Evolutionary conservation across 768 basidiomycete genomes (phyloP), one percentile per base, ranked within the genome.

Genomic region (Hemileccinum impolitum): DNA sequence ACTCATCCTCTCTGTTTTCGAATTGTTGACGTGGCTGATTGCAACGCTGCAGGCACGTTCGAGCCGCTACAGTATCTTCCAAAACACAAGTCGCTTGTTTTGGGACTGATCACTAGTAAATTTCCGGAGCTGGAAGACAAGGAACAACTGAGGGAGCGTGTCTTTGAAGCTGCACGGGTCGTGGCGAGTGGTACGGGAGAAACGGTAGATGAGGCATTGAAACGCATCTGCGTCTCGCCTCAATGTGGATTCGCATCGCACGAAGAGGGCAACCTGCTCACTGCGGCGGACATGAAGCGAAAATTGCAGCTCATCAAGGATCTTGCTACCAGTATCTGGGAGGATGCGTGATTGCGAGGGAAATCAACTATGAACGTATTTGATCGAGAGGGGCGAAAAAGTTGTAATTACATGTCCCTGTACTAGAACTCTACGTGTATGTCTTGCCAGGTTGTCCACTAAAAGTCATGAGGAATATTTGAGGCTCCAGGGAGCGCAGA

Each of bases 181-280:
- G 63, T 78, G 19, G 73, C 77, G 1, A 61, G 66, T 30, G 75
- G 75, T 13, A 45, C 65, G 9, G 62, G 63, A 35, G 63, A 66
- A 61, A 66, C 69, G 5, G 53, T 65, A 37, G 72, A 72, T 43
- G 69, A 72, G 45, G 76, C 76, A 9, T 2, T 57, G 32, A 32
- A 52, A 39, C 72, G 71, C 48, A 67, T 79, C 25, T 65, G 67
- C 40, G 67, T 79, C 49, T 72, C 71, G n/a, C 74, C 77, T 1
- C 77, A 79, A 60, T 79, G 78, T 44, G 78, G 78, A 11, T 78
- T 77, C 52, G 75, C 76, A 14, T 71, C 68, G 6, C 75, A 75
- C 50, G 59, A 69, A 2, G 75, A 76, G 35, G 75, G 77, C 0
- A 79, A 78, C 55, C 51, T 57, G 31, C 65, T 77, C 15, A 51